Percentiles rank a stretch among this genome's conserved stretches.
These are phyloP conservation scores for Arachnomyces sp. DNA, from an alignment of 2,329 filamentous ascomycete genomes.

Conservation along the genomic window DNA sequence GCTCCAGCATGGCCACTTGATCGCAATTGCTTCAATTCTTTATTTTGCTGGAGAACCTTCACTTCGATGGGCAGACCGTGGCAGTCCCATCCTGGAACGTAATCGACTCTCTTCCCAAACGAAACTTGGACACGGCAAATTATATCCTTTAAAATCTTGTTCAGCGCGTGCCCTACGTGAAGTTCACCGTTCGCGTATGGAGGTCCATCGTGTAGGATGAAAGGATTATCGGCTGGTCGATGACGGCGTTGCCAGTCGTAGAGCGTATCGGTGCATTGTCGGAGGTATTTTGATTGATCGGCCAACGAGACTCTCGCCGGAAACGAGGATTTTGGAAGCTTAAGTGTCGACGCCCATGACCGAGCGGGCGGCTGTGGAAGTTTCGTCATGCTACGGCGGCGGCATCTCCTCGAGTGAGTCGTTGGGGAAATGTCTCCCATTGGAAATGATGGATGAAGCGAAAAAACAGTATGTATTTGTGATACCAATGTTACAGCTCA, in stretches of 20 bases:
- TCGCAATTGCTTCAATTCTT: conserved; percentile 29
- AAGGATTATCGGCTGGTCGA: conserved; percentile 47
- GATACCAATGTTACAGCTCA: no score
- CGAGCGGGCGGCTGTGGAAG: conserved; percentile 28
- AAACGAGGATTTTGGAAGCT: conserved; percentile 66
- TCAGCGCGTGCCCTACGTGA: conserved; percentile 89
- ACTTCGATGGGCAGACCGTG: conserved; percentile 95
- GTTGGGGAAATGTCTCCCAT: neutral
- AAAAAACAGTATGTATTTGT: neutral
- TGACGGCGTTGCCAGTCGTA: conserved; percentile 72
- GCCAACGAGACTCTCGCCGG: conserved; percentile 42
- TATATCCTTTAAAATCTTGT: conserved; percentile 95
- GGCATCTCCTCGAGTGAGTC: conserved; percentile 17
- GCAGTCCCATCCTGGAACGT: conserved; percentile 93
- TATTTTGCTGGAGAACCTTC: conserved; percentile 67
- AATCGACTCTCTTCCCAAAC: conserved; percentile 66
- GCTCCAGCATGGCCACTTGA: conserved; percentile 25
- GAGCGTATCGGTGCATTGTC: conserved; percentile 73
- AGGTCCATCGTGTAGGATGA: conserved; percentile 87
- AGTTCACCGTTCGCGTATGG: conserved; percentile 91
- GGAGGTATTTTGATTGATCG: conserved; percentile 52
- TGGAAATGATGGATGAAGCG: neutral
- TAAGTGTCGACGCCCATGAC: conserved; percentile 65
- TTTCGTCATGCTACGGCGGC: conserved; percentile 30
- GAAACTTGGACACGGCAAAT: conserved; percentile 74